Conservation (phyloP, 345 rosid species). For the Salix suchowensis region DNA sequence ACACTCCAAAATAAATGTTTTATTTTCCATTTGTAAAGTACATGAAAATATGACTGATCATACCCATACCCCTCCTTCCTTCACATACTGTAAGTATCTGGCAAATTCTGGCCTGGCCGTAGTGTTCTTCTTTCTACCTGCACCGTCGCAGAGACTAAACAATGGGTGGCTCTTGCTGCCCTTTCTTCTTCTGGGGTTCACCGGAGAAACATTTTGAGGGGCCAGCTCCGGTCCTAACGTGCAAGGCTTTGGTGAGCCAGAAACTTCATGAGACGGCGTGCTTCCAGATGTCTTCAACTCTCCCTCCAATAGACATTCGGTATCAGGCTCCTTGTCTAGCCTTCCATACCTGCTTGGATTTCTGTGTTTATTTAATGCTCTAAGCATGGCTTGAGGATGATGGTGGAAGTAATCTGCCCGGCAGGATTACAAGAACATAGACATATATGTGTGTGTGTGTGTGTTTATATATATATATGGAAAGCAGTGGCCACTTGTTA, state of each 20-base stretch:
- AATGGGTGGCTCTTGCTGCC: slow-evolving; percentile 49
- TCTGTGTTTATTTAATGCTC: slow-evolving; percentile 52
- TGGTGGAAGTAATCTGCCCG: not conserved
- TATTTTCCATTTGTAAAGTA: too few relatives aligned
- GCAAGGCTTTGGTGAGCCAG: slow-evolving; percentile 16
- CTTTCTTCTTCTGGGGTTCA: slow-evolving; percentile 26
- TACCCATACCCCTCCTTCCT: slow-evolving; percentile 74
- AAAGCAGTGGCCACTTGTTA: too few relatives aligned
- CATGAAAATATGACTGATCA: too few relatives aligned
- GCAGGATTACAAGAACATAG: not conserved
- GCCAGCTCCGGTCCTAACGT: not conserved
- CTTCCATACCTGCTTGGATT: slow-evolving; percentile 48
- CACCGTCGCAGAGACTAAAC: slow-evolving; percentile 41
- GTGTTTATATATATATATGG: not conserved
- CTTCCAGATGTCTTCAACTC: slow-evolving; percentile 41
- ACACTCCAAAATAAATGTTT: too few relatives aligned
- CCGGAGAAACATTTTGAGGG: not conserved
- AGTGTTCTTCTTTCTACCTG: slow-evolving; percentile 48
- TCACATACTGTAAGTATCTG: slow-evolving; percentile 66
- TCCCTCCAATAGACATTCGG: slow-evolving; percentile 15
- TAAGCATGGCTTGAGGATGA: slow-evolving; percentile 33
- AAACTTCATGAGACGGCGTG: slow-evolving; percentile 33
- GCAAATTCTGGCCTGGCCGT: slow-evolving; percentile 64
- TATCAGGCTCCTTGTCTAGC: slow-evolving; percentile 28
- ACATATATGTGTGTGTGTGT: too few relatives aligned